These are phyloP conservation scores for Oryza officinalis DNA, from an alignment of 176 grass and related monocot genomes.

Conservation along the genomic window DNA sequence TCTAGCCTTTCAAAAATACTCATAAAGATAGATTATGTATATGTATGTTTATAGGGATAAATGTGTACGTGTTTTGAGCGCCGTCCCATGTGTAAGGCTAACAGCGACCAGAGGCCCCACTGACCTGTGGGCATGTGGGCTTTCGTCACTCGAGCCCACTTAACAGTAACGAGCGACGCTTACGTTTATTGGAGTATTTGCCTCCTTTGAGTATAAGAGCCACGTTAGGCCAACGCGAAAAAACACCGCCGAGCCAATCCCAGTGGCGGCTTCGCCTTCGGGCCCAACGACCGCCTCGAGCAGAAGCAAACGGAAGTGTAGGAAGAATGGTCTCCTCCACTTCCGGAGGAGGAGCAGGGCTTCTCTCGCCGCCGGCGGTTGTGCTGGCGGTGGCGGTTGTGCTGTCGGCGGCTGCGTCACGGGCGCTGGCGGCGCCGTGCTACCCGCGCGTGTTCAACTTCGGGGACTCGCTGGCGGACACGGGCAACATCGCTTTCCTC, in stretches of 20 bases:
- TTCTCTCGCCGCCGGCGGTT: not conserved
- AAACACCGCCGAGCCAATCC: not conserved
- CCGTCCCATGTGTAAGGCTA: too few species aligned
- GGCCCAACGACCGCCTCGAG: not conserved
- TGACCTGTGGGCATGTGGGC: too few species aligned
- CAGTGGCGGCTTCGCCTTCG: too few species aligned
- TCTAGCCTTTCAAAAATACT: too few species aligned
- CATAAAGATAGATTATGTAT: too few species aligned
- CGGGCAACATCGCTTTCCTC: slow-evolving; percentile 46
- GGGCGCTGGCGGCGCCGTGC: slow-evolving; percentile 22
- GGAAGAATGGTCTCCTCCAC: slow-evolving; percentile 25
- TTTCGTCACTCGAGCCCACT: not conserved
- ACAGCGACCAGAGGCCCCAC: too few species aligned
- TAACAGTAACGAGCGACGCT: not conserved
- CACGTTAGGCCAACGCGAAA: too few species aligned
- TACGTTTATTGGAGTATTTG: not conserved
- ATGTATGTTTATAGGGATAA: too few species aligned
- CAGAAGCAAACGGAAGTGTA: not conserved
- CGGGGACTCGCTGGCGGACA: slow-evolving; percentile 69
- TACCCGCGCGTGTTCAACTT: slow-evolving; percentile 60
- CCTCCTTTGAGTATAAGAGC: not conserved
- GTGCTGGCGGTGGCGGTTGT: not conserved
- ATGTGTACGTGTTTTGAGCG: too few species aligned
- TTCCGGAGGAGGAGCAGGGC: not conserved
- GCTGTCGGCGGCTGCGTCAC: not conserved